Evolutionary conservation across 371 early-diverging fungal genomes (phyloP).

Genomic region (Batkoa obscura): DNA sequence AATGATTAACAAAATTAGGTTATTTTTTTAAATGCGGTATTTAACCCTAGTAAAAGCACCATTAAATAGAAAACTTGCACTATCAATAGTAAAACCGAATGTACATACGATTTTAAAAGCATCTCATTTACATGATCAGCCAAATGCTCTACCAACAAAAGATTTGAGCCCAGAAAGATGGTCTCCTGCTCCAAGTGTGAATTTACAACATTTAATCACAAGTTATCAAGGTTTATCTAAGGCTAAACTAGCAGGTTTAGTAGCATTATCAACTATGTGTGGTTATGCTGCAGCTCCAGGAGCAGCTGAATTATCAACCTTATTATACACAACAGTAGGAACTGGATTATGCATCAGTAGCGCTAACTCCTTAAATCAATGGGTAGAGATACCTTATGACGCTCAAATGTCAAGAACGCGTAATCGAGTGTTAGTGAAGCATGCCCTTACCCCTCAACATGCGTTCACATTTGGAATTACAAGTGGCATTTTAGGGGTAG

Average conservation of each 20-base stretch:
- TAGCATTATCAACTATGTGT: conserved; percentile 83
- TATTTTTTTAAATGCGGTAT: no score
- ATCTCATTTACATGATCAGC: no score
- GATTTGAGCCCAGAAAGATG: conserved; percentile 14
- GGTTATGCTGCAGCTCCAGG: conserved; percentile 92
- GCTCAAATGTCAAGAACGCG: conserved; percentile 92
- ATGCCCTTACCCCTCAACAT: conserved; percentile 61
- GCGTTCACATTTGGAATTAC: conserved; percentile 58
- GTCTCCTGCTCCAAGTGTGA: conserved; percentile 18
- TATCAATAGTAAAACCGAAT: no score
- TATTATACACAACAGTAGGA: conserved; percentile 71
- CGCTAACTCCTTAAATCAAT: conserved; percentile 94
- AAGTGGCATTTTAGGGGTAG: conserved; percentile 52
- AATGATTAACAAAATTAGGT: no score
- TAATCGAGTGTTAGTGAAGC: conserved; percentile 67
- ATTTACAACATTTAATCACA: conserved; percentile 19
- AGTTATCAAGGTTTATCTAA: conserved; percentile 49
- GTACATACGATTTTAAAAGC: no score
- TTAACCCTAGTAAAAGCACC: no score
- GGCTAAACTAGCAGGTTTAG: conserved; percentile 68
- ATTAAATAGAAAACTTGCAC: no score
- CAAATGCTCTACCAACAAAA: no score
- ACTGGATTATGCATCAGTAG: conserved; percentile 78
- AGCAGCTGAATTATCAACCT: conserved; percentile 35
- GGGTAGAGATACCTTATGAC: conserved; percentile 88